A percentile compares a stretch with the other conserved stretches of the same genome.
Conservation (phyloP, 805 yeast genomes). For the Nakazawaea wickerhamii region DNA sequence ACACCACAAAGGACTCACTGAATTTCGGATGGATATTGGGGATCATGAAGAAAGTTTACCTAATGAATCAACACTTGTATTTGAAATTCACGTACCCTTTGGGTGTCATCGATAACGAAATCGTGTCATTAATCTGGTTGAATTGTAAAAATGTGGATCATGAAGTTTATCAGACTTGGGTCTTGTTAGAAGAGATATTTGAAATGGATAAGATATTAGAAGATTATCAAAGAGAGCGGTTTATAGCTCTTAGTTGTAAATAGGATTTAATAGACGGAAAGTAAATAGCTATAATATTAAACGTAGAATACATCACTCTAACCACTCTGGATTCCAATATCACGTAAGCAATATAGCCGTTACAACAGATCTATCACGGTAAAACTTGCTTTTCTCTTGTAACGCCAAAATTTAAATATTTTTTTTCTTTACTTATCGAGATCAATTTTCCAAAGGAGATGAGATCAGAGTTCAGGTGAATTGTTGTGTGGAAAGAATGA, state of each 20-base stretch:
- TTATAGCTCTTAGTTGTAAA: conserved; percentile 4
- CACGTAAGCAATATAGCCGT: too few relatives aligned
- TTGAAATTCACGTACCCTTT: conserved; percentile 9
- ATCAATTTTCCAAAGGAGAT: background rate
- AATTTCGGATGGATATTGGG: conserved; percentile 2
- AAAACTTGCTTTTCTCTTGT: too few relatives aligned
- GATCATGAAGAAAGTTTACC: background rate
- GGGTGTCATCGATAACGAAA: conserved; percentile 10
- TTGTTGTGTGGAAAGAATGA: background rate
- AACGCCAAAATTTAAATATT: too few relatives aligned
- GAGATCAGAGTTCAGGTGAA: background rate
- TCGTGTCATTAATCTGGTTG: conserved; percentile 10
- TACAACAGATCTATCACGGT: too few relatives aligned
- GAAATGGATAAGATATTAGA: conserved; percentile 6
- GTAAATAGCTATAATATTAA: too few relatives aligned
- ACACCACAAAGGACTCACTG: conserved; percentile 1
- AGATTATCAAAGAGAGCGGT: conserved; percentile 1
- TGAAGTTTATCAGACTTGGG: conserved; percentile 10
- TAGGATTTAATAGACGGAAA: background rate
- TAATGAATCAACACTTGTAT: conserved; percentile 4
- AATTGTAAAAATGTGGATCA: conserved; percentile 10
- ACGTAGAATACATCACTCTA: too few relatives aligned
- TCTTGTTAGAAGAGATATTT: conserved; percentile 7
- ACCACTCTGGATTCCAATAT: too few relatives aligned
- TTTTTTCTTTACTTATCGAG: too few relatives aligned